Evolutionary conservation across 208 protist species (phyloP).

Genomic region (Herpetomonas samuelpessoai): DNA sequence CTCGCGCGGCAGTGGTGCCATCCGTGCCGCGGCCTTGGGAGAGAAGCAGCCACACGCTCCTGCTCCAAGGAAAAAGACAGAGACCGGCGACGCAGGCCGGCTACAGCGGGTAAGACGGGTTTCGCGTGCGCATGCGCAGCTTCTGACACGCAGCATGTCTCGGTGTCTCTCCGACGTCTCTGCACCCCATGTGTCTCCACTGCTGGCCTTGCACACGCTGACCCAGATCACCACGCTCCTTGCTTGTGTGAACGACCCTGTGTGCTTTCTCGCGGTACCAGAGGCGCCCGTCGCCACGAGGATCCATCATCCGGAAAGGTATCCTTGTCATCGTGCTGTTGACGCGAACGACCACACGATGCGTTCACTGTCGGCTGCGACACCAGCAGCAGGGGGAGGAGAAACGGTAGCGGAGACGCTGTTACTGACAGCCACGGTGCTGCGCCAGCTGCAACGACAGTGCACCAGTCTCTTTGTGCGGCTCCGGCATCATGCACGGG

Average conservation of each 20-base stretch:
- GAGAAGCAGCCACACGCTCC: too few relatives aligned
- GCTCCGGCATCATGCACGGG: too few relatives aligned
- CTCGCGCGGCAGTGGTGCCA: too few relatives aligned
- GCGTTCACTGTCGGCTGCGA: neutral
- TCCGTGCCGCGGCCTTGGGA: too few relatives aligned
- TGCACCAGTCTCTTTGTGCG: neutral
- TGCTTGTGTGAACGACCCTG: neutral
- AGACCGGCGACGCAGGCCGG: too few relatives aligned
- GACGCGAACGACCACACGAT: neutral
- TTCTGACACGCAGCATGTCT: neutral
- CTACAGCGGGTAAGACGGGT: too few relatives aligned
- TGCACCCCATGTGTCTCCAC: neutral
- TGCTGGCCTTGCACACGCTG: neutral
- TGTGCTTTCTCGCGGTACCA: neutral
- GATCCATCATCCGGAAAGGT: too few relatives aligned
- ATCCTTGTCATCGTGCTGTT: too few relatives aligned
- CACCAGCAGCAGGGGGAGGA: too few relatives aligned
- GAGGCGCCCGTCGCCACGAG: too few relatives aligned
- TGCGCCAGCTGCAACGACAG: neutral
- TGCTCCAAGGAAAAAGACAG: too few relatives aligned
- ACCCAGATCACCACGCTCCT: neutral
- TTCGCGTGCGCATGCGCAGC: neutral
- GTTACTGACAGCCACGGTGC: neutral
- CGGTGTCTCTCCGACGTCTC: neutral
- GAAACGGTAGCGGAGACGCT: too few relatives aligned